phyloP scores from a whole-genome alignment of 2,329 filamentous ascomycete species.

The Lasiodiplodia citricola region DNA sequence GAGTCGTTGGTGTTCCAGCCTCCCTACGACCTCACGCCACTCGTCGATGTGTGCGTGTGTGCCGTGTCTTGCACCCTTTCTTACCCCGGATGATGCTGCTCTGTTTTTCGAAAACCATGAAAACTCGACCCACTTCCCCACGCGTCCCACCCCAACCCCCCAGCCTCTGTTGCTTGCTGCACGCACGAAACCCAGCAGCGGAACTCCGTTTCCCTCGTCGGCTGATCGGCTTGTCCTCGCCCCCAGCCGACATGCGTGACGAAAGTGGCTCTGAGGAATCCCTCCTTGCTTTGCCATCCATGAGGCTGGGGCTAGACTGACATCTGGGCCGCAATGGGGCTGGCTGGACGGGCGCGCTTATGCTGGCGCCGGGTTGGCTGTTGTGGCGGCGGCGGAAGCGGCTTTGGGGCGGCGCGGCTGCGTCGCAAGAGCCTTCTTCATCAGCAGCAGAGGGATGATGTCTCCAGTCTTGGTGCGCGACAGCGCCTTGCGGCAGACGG shows the following conservation, averaged over 20 bases:
- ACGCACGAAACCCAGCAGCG: not conserved
- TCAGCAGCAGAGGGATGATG: slow-evolving; percentile 38
- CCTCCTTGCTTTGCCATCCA: not conserved
- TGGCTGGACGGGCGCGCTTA: not conserved
- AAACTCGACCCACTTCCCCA: not conserved
- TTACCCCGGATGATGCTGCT: not conserved
- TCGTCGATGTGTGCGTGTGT: not conserved
- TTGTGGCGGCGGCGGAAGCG: not conserved
- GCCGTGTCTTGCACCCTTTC: not conserved
- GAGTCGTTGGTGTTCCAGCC: not conserved
- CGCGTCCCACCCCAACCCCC: not conserved
- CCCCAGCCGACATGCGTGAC: not conserved
- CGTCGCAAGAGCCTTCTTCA: slow-evolving; percentile 14
- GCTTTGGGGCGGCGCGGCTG: slow-evolving; percentile 7
- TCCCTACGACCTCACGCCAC: not conserved
- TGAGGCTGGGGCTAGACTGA: not conserved
- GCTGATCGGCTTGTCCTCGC: not conserved
- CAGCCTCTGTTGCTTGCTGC: not conserved
- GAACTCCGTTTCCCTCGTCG: not conserved
- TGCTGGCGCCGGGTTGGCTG: not conserved
- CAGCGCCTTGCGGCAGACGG: slow-evolving; percentile 54
- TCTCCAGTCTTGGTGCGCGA: slow-evolving; percentile 47
- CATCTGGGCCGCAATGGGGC: not conserved
- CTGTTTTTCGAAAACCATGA: not conserved
- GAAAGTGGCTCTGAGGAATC: not conserved